These are phyloP conservation scores for Sesbania bispinosa DNA, from an alignment of 306 rosid species.

Conservation along the genomic window DNA sequence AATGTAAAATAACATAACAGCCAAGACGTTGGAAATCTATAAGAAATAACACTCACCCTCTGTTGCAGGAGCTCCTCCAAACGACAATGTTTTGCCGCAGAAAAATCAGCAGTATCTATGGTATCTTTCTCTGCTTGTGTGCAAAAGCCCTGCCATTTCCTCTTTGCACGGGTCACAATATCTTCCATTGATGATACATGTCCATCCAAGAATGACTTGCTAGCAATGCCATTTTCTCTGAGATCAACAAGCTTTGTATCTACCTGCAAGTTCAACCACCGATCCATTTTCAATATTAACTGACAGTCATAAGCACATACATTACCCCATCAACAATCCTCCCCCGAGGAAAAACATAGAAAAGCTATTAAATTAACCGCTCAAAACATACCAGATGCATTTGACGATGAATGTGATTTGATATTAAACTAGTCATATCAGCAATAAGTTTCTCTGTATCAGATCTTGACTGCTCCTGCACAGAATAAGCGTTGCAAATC, in stretches of 20 bases:
- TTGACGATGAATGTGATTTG: slow-evolving; percentile 69
- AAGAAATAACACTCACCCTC: slow-evolving; percentile 40
- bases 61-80: slow-evolving; percentile 80
- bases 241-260: slow-evolving; percentile 69
- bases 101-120: slow-evolving; percentile 68
- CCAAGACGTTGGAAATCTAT: background rate
- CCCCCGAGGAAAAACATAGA: background rate
- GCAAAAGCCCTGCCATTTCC: slow-evolving; percentile 83
- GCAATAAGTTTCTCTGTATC: slow-evolving; percentile 87
- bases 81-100: slow-evolving; percentile 89
- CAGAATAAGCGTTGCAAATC: slow-evolving; percentile 15
- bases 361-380: background rate
- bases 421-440: slow-evolving; percentile 68
- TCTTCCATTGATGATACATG: slow-evolving; percentile 71
- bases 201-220: slow-evolving; percentile 71
- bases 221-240: slow-evolving; percentile 54
- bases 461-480: slow-evolving; percentile 80
- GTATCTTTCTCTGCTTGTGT: slow-evolving; percentile 69
- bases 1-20: background rate
- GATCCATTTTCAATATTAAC: background rate
- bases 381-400: slow-evolving; percentile 66
- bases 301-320: background rate
- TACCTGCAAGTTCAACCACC: slow-evolving; percentile 52
- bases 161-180: slow-evolving; percentile 63
- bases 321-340: background rate